Evolutionary conservation across 2,329 filamentous ascomycete genomes (phyloP).

Genomic region (Pyrenophora tritici-repentis): DNA sequence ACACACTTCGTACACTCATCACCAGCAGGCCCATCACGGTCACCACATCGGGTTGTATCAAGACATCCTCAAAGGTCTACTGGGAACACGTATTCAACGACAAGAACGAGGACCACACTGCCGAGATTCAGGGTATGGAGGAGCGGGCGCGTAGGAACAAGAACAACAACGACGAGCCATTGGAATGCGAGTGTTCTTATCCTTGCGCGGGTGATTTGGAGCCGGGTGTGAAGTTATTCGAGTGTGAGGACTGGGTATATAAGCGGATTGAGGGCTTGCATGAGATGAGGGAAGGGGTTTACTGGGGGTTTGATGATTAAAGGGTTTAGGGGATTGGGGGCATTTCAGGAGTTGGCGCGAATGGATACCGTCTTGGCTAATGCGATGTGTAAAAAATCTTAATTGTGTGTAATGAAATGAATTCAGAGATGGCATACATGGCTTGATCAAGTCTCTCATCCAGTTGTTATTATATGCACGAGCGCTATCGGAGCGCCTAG

Average conservation of each 20-base stretch:
- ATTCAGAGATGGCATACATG: too few species aligned
- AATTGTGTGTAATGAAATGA: too few species aligned
- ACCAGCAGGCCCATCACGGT: not conserved
- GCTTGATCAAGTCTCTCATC: too few species aligned
- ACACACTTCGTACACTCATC: not conserved
- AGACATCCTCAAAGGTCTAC: slow-evolving; percentile 8
- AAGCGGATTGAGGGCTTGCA: slow-evolving; percentile 7
- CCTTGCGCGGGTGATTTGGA: slow-evolving; percentile 2
- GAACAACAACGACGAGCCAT: not conserved
- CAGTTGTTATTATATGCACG: too few species aligned
- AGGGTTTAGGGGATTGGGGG: not conserved
- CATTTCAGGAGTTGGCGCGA: too few species aligned
- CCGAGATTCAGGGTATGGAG: not conserved
- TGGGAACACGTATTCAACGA: slow-evolving; percentile 17
- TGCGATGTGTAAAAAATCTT: too few species aligned
- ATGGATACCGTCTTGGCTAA: too few species aligned
- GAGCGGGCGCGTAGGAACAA: not conserved
- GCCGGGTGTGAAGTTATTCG: not conserved
- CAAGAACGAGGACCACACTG: not conserved
- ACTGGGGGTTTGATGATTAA: slow-evolving; percentile 17
- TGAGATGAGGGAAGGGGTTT: slow-evolving; percentile 5
- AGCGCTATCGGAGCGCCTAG: too few species aligned
- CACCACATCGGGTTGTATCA: slow-evolving; percentile 19
- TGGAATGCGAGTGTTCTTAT: slow-evolving; percentile 14
- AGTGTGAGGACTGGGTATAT: slow-evolving; percentile 1